phyloP scores from a whole-genome alignment of 179 eudicot genomes.

The Actinidia arguta region DNA sequence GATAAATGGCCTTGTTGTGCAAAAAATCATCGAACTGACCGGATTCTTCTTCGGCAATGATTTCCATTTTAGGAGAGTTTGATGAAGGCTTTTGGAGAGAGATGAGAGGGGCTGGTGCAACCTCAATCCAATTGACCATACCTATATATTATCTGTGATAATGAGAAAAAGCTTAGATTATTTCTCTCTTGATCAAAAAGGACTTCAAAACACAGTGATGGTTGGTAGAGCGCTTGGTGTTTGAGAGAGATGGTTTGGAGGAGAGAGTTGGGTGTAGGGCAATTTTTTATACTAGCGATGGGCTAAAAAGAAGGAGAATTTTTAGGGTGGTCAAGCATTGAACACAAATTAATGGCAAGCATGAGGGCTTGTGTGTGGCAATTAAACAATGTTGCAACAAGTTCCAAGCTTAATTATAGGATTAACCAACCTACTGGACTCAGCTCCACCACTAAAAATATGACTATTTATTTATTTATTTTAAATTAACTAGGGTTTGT shows the following conservation, averaged over 20 bases:
- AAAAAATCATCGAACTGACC: neutral
- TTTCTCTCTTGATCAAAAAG: neutral
- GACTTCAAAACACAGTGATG: neutral
- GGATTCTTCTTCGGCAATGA: slow-evolving; percentile 32
- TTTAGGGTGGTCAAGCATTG: neutral
- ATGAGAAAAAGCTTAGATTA: neutral
- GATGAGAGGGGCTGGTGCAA: slow-evolving; percentile 37
- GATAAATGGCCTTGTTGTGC: slow-evolving; percentile 21
- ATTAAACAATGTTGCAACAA: neutral
- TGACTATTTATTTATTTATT: too few relatives aligned
- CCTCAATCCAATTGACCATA: slow-evolving; percentile 27
- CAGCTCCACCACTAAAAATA: neutral
- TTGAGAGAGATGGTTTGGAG: neutral
- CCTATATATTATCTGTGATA: neutral
- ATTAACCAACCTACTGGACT: neutral
- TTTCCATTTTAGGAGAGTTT: slow-evolving; percentile 23
- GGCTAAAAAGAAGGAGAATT: neutral
- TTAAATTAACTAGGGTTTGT: too few relatives aligned
- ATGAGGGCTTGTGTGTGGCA: slow-evolving; percentile 8
- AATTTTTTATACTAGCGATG: neutral
- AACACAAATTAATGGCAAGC: neutral
- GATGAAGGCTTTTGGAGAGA: slow-evolving; percentile 33
- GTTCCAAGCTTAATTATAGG: neutral
- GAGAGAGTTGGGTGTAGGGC: neutral
- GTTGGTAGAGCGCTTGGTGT: neutral